Evolutionary conservation across 148 eudicot genomes (phyloP).

Genomic region (Nyssa sinensis): DNA sequence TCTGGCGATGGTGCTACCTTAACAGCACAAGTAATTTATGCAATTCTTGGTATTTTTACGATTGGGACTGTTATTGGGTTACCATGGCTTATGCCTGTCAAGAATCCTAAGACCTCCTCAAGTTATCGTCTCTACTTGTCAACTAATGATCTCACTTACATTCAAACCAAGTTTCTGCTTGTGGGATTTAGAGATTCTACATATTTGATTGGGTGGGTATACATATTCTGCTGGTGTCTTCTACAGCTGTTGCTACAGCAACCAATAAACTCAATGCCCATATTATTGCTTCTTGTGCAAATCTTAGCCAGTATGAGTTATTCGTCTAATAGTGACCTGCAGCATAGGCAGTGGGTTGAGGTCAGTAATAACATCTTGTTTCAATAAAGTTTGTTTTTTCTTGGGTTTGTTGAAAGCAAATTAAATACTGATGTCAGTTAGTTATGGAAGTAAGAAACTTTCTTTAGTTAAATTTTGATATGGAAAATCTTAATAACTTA

Average conservation of each 20-base stretch:
- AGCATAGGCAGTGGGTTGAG: slow-evolving; percentile 78
- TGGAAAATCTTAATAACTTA: no score
- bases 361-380: slow-evolving; percentile 35
- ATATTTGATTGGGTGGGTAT: slow-evolving; percentile 64
- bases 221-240: slow-evolving; percentile 69
- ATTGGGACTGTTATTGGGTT: slow-evolving; percentile 38
- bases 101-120: slow-evolving; percentile 18
- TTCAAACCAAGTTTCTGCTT: slow-evolving; percentile 24
- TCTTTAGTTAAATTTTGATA: no score
- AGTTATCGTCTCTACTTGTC: slow-evolving; percentile 16
- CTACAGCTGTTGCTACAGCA: slow-evolving; percentile 89
- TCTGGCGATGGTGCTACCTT: slow-evolving; percentile 48
- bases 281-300: slow-evolving; percentile 69
- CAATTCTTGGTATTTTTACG: slow-evolving; percentile 44
- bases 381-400: not conserved
- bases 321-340: slow-evolving; percentile 29
- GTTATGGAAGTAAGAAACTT: no score
- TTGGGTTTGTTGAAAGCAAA: slow-evolving; percentile 1
- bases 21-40: slow-evolving; percentile 61
- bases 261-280: slow-evolving; percentile 68
- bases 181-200: slow-evolving; percentile 38
- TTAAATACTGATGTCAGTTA: not conserved
- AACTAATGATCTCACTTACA: slow-evolving; percentile 17
- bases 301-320: slow-evolving; percentile 47
- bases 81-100: slow-evolving; percentile 62